Conservation (phyloP, 1,139 yeast genomes). For the Magnusiomyces sp. region DNA sequence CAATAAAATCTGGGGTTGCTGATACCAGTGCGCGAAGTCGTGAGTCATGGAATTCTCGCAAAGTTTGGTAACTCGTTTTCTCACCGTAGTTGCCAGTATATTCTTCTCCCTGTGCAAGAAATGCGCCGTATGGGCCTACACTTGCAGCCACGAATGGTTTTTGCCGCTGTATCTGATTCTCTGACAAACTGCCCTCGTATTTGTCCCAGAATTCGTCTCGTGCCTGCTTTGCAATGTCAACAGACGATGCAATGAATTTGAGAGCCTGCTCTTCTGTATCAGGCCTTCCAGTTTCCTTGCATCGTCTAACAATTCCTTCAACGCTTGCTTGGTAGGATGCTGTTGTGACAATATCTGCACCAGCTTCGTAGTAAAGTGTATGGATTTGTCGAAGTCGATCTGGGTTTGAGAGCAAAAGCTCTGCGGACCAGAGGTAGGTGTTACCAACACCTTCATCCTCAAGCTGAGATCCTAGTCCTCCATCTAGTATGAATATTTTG, state of each 20-base stretch:
- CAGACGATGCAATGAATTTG: constrained; percentile 26
- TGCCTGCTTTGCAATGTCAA: constrained; percentile 30
- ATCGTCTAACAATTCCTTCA: constrained; percentile 3
- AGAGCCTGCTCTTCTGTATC: constrained; percentile 1
- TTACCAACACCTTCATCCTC: constrained; percentile 34
- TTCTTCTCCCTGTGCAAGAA: constrained; percentile 55
- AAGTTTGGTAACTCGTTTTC: constrained; percentile 26
- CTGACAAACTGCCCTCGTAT: neutral
- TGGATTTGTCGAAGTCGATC: constrained; percentile 44
- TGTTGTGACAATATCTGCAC: constrained; percentile 50
- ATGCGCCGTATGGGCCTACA: constrained; percentile 70
- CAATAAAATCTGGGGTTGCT: constrained; percentile 43
- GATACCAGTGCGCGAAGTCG: constrained; percentile 38
- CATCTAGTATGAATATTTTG: constrained; percentile 30
- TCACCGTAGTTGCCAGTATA: constrained; percentile 52
- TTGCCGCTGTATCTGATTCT: neutral
- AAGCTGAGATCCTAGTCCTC: constrained; percentile 40
- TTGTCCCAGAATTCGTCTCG: constrained; percentile 7
- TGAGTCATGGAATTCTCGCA: constrained; percentile 43
- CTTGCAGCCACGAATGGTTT: constrained; percentile 43
- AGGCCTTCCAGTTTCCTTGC: neutral
- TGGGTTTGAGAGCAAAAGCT: constrained; percentile 43
- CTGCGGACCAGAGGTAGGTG: constrained; percentile 53
- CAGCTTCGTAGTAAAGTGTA: constrained; percentile 41
- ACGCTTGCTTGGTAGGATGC: constrained; percentile 51